Percentiles rank a stretch among this genome's conserved stretches.
Evolutionary conservation across 1,284 basidiomycete species (phyloP).

Genomic region (Leccinum holopus): DNA sequence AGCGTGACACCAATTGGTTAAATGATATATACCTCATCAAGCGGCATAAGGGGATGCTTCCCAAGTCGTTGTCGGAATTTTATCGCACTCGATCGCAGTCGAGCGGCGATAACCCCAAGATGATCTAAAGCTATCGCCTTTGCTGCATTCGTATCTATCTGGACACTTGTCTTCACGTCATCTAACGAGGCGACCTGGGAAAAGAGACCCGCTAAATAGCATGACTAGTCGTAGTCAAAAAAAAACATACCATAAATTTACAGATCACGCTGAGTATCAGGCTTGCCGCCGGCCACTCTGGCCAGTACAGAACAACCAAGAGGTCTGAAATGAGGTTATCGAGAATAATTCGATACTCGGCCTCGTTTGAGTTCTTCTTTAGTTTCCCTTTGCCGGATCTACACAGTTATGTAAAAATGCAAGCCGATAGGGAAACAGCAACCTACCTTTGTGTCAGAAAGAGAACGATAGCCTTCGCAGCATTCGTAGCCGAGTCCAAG

Average conservation of each 20-base stretch:
- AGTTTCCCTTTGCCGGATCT: constrained; percentile 80
- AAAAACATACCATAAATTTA: constrained; percentile 70
- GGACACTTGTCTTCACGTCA: constrained; percentile 68
- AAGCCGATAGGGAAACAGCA: neutral
- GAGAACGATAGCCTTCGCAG: constrained; percentile 79
- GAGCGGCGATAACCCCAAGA: constrained; percentile 87
- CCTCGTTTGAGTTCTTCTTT: constrained; percentile 85
- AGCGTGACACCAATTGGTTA: neutral
- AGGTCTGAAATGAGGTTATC: constrained; percentile 89
- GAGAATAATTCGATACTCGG: constrained; percentile 87
- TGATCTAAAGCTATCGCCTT: constrained; percentile 92
- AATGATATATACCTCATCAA: constrained; percentile 61
- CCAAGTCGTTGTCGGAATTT: constrained; percentile 46
- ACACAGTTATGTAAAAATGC: constrained; percentile 1
- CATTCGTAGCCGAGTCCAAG: constrained; percentile 77
- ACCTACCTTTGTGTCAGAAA: constrained; percentile 79
- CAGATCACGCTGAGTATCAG: constrained; percentile 76
- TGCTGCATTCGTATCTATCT: constrained; percentile 74
- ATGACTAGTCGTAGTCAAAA: neutral
- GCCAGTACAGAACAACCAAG: constrained; percentile 89
- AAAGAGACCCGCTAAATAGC: neutral
- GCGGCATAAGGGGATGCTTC: constrained; percentile 44
- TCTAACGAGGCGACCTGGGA: constrained; percentile 64
- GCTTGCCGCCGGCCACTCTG: constrained; percentile 95
- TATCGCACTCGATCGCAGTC: constrained; percentile 61